Conservation (phyloP, 306 rosid genomes). For the Mucuna pruriens region DNA sequence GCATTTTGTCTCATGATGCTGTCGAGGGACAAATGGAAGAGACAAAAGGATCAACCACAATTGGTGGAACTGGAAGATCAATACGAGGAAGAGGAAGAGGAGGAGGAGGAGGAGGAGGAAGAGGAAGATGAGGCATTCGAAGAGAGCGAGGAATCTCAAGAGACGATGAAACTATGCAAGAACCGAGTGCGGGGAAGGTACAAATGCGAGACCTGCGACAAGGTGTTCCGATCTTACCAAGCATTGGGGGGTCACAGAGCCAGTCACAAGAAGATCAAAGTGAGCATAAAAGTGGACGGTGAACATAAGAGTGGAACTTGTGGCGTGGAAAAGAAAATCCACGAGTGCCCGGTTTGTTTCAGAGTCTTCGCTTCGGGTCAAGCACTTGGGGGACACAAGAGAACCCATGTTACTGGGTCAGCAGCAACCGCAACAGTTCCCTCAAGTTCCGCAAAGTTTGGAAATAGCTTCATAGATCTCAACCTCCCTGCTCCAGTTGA, state of each 20-base stretch:
- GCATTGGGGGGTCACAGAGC: constrained; percentile 96
- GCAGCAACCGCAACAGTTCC: constrained; percentile 32
- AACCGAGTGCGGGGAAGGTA: constrained; percentile 51
- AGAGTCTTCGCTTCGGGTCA: constrained; percentile 93
- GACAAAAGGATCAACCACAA: neutral
- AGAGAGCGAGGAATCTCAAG: constrained; percentile 67
- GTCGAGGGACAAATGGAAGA: constrained; percentile 84
- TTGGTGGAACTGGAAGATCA: neutral
- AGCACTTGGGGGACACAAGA: constrained; percentile 98
- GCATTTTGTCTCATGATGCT: constrained; percentile 92
- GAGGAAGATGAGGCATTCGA: constrained; percentile 48
- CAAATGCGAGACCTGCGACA: constrained; percentile 90
- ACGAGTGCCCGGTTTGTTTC: constrained; percentile 87
- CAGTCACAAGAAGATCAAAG: constrained; percentile 83
- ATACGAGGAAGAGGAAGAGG: constrained; percentile 19
- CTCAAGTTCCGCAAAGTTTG: constrained; percentile 31
- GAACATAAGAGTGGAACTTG: constrained; percentile 34
- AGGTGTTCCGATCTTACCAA: constrained; percentile 82
- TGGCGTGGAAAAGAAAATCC: constrained; percentile 58
- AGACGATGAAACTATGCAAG: constrained; percentile 48
- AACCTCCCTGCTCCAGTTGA: constrained; percentile 91
- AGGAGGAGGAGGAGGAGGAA: constrained; percentile 13
- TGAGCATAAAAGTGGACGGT: constrained; percentile 10
- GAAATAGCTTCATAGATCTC: constrained; percentile 75
- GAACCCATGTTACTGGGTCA: constrained; percentile 72